Base-by-base conservation (phyloP, 2,329 filamentous ascomycete genomes). In the Curvularia sp. region DNA sequence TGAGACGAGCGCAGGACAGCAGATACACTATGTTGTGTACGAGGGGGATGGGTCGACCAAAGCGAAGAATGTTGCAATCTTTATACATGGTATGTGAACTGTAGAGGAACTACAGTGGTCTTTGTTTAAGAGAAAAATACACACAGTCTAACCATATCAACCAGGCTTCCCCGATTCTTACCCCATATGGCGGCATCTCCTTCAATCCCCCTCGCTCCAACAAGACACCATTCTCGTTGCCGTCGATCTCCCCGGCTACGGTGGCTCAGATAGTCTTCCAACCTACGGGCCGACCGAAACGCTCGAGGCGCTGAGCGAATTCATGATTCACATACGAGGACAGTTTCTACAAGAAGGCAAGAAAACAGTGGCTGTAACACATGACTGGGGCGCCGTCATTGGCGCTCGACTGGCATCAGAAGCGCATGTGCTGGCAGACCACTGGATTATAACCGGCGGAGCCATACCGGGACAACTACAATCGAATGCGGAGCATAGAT, bases 191-290 rank as follows among this genome's bases (percentile, higher is more conserved):
- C 78, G 79, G 45, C 74, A 81, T 49, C 71, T 84, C 23, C 72
- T 86, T 19, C 71, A 72, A 38, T 80, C 80, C 0, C 57, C 75
- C 8, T 65, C 73, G 9, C 71, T 80, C 27, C 58, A 77, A 25
- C 64, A 77, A 6, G 78, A 81, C 19, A 55, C 64, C 43, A 80
- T 79, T 19, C 64, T 86, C 6, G 79, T 87, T 30, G 84, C 83
- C 0, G 76, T 86, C 38, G 85, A 87, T 66, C 69, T 87, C 6
- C 85, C 85, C 18, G 85, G 85, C 1, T 87, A 83, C 60, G 85
- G 85, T 34, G 85, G 85, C 9, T 86, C 81, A 55, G 84, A 86
- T 60, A 78, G 78, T 49, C 70, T 87, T 55, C 69, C 78, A 1
- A 68, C 75, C 46, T 87, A 86, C 63, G 77, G 78, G 2, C 76